A percentile compares a stretch with the other conserved stretches of the same genome.
phyloP scores from a whole-genome alignment of 1,284 basidiomycete genomes.

The Ustilago trichophora region DNA sequence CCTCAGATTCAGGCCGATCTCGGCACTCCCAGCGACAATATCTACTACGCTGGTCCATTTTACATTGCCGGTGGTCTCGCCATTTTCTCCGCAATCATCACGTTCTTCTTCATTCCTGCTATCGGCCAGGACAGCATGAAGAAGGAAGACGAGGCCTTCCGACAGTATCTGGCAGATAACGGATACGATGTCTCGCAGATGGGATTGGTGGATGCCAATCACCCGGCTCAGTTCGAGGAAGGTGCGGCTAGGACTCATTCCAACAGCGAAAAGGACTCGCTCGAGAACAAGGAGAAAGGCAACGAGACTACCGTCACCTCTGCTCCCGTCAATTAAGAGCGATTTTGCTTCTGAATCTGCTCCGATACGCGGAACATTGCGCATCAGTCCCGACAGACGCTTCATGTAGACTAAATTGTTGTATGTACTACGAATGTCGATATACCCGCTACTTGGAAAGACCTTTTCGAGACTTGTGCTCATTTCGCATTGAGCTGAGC shows the following conservation, averaged over 20 bases:
- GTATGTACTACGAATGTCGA: too few relatives aligned
- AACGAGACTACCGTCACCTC: slow-evolving; percentile 7
- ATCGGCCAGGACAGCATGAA: slow-evolving; percentile 81
- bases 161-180: slow-evolving; percentile 57
- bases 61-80: slow-evolving; percentile 73
- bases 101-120: slow-evolving; percentile 79
- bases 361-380: too few relatives aligned
- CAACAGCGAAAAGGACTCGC: slow-evolving; percentile 11
- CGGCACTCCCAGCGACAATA: slow-evolving; percentile 12
- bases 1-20: slow-evolving; percentile 48
- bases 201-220: slow-evolving; percentile 37
- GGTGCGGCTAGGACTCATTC: slow-evolving; percentile 24
- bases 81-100: slow-evolving; percentile 78
- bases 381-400: too few relatives aligned
- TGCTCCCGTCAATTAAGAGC: slow-evolving; percentile 13
- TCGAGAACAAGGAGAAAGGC: slow-evolving; percentile 20
- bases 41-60: slow-evolving; percentile 63
- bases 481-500: too few relatives aligned
- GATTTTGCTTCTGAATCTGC: too few relatives aligned
- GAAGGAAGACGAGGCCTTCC: slow-evolving; percentile 76
- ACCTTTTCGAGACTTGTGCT: too few relatives aligned
- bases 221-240: slow-evolving; percentile 22
- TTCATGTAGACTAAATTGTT: too few relatives aligned
- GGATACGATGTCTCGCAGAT: slow-evolving; percentile 60
- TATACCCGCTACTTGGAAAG: too few relatives aligned